Evolutionary conservation across 2,329 filamentous ascomycete species (phyloP).

Genomic region (Dothistroma septosporum): DNA sequence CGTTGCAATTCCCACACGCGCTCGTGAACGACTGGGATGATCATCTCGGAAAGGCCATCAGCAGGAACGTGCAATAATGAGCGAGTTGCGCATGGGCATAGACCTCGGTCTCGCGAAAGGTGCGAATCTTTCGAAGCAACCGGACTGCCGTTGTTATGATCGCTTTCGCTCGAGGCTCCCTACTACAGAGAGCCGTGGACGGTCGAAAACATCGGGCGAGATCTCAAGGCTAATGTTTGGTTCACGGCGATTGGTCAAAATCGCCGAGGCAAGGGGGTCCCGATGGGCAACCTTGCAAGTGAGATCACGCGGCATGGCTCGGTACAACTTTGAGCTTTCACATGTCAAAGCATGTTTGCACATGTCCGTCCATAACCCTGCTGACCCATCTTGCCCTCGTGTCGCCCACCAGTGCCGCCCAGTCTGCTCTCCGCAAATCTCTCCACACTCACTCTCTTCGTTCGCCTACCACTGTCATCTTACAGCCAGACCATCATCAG

Average conservation of each 20-base stretch:
- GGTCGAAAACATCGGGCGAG: neutral
- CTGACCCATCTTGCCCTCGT: neutral
- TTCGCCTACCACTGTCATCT: conserved; percentile 1
- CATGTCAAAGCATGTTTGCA: conserved; percentile 1
- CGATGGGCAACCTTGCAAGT: neutral
- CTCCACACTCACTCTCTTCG: neutral
- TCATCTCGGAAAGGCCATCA: no score
- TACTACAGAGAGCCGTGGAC: neutral
- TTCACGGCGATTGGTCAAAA: neutral
- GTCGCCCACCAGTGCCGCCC: no score
- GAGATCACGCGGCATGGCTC: neutral
- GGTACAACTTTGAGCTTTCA: neutral
- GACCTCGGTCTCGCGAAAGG: neutral
- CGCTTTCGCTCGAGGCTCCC: neutral
- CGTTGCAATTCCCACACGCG: no score
- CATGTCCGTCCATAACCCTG: neutral
- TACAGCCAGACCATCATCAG: neutral
- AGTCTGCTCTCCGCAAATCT: neutral
- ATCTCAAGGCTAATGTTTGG: neutral
- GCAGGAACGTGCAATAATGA: no score
- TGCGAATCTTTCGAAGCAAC: neutral
- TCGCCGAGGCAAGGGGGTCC: neutral
- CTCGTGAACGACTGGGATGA: no score
- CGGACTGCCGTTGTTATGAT: neutral
- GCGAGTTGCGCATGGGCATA: neutral